Conservation (phyloP, 2,329 filamentous ascomycete species). For the Dothistroma septosporum region DNA sequence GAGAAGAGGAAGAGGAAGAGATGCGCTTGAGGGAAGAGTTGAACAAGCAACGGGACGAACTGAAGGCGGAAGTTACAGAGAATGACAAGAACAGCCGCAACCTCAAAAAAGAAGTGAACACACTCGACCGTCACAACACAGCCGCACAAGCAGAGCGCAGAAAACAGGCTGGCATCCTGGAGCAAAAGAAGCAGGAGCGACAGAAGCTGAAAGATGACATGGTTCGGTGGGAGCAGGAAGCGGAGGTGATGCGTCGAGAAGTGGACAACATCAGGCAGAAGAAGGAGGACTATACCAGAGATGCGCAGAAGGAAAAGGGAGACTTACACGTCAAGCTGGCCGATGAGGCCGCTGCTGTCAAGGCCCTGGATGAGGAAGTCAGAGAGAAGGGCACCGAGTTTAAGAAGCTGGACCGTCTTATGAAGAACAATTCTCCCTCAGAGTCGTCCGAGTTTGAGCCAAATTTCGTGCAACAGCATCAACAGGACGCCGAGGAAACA, state of each 20-base stretch:
- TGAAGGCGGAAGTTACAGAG: conserved; percentile 74
- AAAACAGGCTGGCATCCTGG: conserved; percentile 69
- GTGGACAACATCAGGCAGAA: conserved; percentile 40
- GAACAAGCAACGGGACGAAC: conserved; percentile 71
- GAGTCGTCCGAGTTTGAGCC: conserved; percentile 24
- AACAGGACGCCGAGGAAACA: conserved; percentile 40
- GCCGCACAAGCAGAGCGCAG: conserved; percentile 71
- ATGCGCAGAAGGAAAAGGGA: conserved; percentile 40
- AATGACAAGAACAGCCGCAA: conserved; percentile 88
- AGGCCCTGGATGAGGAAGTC: conserved; percentile 66
- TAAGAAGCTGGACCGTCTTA: conserved; percentile 64
- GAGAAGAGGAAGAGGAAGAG: conserved; percentile 55
- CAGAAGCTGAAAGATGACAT: conserved; percentile 68
- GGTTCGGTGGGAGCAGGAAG: conserved; percentile 63
- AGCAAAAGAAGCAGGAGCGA: conserved; percentile 65
- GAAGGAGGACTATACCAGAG: conserved; percentile 34
- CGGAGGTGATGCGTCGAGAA: conserved; percentile 52
- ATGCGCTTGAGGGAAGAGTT: conserved; percentile 47
- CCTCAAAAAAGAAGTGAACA: conserved; percentile 73
- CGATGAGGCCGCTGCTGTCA: conserved; percentile 48
- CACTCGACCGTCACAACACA: conserved; percentile 75
- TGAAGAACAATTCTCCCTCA: conserved; percentile 52
- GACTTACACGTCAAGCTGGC: conserved; percentile 39
- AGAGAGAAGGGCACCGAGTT: conserved; percentile 67
- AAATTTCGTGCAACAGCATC: conserved; percentile 33